These are phyloP conservation scores for Rasamsonia emersonii DNA, from an alignment of 2,329 filamentous ascomycete species.

Conservation along the genomic window DNA sequence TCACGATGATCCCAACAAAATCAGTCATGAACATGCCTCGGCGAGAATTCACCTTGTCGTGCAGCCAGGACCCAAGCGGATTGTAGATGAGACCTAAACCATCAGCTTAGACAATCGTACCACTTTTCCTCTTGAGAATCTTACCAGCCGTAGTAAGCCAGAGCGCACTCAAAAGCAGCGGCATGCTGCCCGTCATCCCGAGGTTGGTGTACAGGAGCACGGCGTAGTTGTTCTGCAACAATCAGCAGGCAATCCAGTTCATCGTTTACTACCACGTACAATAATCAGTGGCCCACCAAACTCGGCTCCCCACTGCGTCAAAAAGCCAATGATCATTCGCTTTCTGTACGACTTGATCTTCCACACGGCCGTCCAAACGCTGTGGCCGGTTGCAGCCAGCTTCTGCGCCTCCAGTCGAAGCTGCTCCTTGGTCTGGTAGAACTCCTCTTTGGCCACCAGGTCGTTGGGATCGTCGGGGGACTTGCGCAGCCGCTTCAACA, in stretches of 20 bases:
- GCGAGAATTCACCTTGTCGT: constrained; percentile 29
- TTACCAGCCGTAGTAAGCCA: constrained; percentile 40
- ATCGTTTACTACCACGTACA: constrained; percentile 34
- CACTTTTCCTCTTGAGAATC: constrained; percentile 12
- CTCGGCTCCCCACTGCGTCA: constrained; percentile 47
- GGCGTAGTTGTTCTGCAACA: constrained; percentile 41
- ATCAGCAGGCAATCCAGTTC: too few species aligned
- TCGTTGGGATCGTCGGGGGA: constrained; percentile 32
- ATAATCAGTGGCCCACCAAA: constrained; percentile 47
- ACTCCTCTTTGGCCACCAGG: constrained; percentile 38
- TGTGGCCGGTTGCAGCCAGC: constrained; percentile 31
- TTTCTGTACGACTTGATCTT: constrained; percentile 43
- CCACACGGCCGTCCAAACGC: constrained; percentile 38
- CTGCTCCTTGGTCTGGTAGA: constrained; percentile 41
- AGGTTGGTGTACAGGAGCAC: constrained; percentile 38
- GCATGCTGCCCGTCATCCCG: constrained; percentile 35
- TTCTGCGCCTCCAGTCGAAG: constrained; percentile 35
- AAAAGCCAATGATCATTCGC: constrained; percentile 44
- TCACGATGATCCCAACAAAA: constrained; percentile 31
- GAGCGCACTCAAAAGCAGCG: constrained; percentile 35
- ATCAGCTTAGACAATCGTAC: constrained; percentile 12
- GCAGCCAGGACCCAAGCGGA: constrained; percentile 28
- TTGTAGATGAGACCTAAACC: constrained; percentile 32
- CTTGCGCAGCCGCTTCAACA: constrained; percentile 33
- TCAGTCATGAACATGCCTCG: constrained; percentile 36